Evolutionary conservation across 352 stramenopile genomes (phyloP).

Genomic region (Globisporangium polare): DNA sequence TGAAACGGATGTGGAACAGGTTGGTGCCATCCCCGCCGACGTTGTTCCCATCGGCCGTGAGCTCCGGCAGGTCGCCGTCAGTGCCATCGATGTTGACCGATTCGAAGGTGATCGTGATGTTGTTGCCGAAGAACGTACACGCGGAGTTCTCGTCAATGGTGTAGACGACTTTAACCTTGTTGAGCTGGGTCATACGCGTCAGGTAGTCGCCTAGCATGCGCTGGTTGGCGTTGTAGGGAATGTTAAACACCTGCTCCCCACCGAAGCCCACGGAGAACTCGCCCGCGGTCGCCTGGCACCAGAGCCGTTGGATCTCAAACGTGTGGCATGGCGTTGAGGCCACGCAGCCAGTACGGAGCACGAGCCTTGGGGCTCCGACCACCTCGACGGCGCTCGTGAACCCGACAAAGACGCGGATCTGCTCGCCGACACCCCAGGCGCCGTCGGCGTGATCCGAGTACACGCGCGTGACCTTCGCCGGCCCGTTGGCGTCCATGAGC

Average conservation of each 20-base stretch:
- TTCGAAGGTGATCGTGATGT: constrained; percentile 76
- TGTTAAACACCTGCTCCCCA: constrained; percentile 50
- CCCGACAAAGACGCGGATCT: constrained; percentile 58
- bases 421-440: constrained; percentile 52
- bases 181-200: constrained; percentile 57
- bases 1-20: constrained; percentile 47
- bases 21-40: constrained; percentile 29
- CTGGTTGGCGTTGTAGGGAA: constrained; percentile 52
- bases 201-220: constrained; percentile 47
- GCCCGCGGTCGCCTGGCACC: constrained; percentile 53
- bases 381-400: constrained; percentile 71
- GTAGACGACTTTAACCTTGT: constrained; percentile 55
- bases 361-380: constrained; percentile 37
- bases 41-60: constrained; percentile 55
- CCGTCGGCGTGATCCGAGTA: constrained; percentile 50
- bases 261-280: constrained; percentile 65
- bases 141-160: constrained; percentile 49
- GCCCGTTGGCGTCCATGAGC: constrained; percentile 37
- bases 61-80: constrained; percentile 61
- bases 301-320: constrained; percentile 58
- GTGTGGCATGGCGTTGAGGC: constrained; percentile 33
- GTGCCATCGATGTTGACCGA: constrained; percentile 60
- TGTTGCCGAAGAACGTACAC: constrained; percentile 80
- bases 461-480: constrained; percentile 61
- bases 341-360: constrained; percentile 57